Conservation (phyloP, 2,329 filamentous ascomycete species). For the Bipolaris oryzae region DNA sequence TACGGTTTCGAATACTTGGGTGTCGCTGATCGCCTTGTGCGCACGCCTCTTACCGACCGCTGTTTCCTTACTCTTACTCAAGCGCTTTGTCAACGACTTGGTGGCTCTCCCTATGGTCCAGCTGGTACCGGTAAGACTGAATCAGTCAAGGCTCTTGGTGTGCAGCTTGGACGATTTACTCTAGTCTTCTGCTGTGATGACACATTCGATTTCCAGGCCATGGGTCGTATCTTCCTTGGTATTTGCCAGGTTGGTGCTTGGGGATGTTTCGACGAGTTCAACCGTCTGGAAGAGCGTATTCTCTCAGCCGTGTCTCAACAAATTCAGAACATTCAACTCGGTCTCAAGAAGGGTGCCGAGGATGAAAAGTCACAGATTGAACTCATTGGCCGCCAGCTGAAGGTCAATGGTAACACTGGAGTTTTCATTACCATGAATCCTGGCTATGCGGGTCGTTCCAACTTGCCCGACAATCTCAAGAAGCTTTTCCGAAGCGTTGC, state of each 20-base stretch:
- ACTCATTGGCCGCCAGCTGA: slow-evolving; percentile 86
- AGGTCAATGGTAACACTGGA: slow-evolving; percentile 89
- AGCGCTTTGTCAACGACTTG: slow-evolving; percentile 90
- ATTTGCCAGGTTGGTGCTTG: slow-evolving; percentile 99
- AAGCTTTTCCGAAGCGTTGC: slow-evolving; percentile 99
- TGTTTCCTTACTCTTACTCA: slow-evolving; percentile 98
- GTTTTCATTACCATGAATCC: slow-evolving; percentile 99
- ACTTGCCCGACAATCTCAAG: slow-evolving; percentile 98
- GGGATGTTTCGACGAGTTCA: slow-evolving; percentile 99
- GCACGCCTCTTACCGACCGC: slow-evolving; percentile 94
- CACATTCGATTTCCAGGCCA: slow-evolving; percentile 99
- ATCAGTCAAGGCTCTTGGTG: slow-evolving; percentile 95
- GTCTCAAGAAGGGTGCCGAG: slow-evolving; percentile 81
- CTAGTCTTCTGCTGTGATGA: slow-evolving; percentile 99
- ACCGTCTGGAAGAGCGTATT: slow-evolving; percentile 96
- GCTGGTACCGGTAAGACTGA: slow-evolving; percentile 99
- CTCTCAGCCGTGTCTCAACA: slow-evolving; percentile 98
- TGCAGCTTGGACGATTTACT: slow-evolving; percentile 96
- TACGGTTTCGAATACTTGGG: slow-evolving; percentile 99
- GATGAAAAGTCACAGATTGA: slow-evolving; percentile 91
- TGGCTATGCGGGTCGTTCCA: slow-evolving; percentile 96
- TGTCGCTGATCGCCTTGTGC: slow-evolving; percentile 92
- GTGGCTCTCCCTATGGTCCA: slow-evolving; percentile 95
- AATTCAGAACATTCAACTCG: slow-evolving; percentile 98
- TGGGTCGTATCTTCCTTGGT: slow-evolving; percentile 98